Evolutionary conservation across 345 rosid species (phyloP).

Genomic region (Mallotus nudiflorus): DNA sequence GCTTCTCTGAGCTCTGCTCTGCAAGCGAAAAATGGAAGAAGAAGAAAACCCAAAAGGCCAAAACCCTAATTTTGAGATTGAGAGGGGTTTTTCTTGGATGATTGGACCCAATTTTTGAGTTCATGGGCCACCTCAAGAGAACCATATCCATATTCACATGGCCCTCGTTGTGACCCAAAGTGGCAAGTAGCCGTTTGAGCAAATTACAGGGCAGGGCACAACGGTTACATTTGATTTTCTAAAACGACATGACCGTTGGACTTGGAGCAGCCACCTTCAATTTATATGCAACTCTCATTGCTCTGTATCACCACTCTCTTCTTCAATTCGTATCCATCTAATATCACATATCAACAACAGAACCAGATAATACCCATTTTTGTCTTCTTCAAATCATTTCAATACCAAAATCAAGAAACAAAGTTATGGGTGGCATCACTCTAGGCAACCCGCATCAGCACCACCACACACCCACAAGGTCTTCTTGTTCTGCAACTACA

Average conservation of each 20-base stretch:
- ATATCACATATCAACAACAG: no score
- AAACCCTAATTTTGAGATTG: neutral
- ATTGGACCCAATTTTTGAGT: neutral
- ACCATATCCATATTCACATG: no score
- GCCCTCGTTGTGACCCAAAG: no score
- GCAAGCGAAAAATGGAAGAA: no score
- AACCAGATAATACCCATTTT: neutral
- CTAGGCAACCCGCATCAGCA: slow-evolving; percentile 34
- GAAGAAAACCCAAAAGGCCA: neutral
- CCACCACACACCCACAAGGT: slow-evolving; percentile 62
- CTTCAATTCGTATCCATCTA: neutral
- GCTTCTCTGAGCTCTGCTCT: neutral
- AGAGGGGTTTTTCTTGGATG: neutral
- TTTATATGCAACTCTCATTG: no score
- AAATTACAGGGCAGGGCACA: neutral
- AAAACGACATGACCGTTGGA: slow-evolving; percentile 12
- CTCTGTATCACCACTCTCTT: neutral
- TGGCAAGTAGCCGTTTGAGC: neutral
- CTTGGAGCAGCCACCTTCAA: no score
- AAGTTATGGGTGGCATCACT: slow-evolving; percentile 40
- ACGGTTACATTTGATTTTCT: neutral
- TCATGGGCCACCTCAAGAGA: neutral
- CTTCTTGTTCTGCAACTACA: slow-evolving; percentile 81
- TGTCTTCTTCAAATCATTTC: neutral
- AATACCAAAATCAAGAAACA: neutral